Evolutionary conservation across 352 stramenopile species (phyloP).

Genomic region (Thraustotheca clavata): DNA sequence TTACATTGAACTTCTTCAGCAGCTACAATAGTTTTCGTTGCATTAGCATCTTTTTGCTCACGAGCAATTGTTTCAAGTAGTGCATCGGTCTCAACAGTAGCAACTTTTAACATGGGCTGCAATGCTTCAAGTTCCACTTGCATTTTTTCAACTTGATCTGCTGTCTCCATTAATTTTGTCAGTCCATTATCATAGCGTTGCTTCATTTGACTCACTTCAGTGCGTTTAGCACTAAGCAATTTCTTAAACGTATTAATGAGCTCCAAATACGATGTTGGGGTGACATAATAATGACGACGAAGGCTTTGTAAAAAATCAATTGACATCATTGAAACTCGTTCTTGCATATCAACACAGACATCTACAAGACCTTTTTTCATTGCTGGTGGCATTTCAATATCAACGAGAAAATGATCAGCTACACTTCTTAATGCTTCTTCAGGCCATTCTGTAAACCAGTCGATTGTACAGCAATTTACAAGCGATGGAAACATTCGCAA

Average conservation of each 20-base stretch:
- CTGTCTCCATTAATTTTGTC: conserved; percentile 90
- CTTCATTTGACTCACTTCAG: conserved; percentile 88
- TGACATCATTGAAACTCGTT: conserved; percentile 81
- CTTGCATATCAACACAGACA: conserved; percentile 93
- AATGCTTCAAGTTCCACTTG: conserved; percentile 88
- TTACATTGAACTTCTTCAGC: conserved; percentile 82
- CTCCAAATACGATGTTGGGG: conserved; percentile 92
- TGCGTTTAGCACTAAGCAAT: conserved; percentile 83
- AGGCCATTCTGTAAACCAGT: conserved; percentile 96
- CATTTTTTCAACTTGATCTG: conserved; percentile 91
- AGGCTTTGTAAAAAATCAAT: conserved; percentile 78
- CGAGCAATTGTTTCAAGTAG: conserved; percentile 84
- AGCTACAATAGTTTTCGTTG: conserved; percentile 71
- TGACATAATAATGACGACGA: conserved; percentile 93
- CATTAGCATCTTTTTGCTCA: conserved; percentile 85
- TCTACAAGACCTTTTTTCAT: conserved; percentile 87
- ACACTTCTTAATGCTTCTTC: conserved; percentile 90
- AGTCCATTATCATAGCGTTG: conserved; percentile 90
- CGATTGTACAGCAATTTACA: conserved; percentile 96
- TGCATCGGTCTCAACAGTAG: conserved; percentile 85
- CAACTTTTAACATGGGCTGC: conserved; percentile 88
- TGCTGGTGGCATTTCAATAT: conserved; percentile 68
- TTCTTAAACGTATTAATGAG: conserved; percentile 95
- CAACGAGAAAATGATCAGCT: conserved; percentile 86
- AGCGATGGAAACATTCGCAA: conserved; percentile 95